Evolutionary conservation across 2,329 filamentous ascomycete genomes (phyloP), one percentile per base, ranked within the genome.

Genomic region (Seiridium cupressi): DNA sequence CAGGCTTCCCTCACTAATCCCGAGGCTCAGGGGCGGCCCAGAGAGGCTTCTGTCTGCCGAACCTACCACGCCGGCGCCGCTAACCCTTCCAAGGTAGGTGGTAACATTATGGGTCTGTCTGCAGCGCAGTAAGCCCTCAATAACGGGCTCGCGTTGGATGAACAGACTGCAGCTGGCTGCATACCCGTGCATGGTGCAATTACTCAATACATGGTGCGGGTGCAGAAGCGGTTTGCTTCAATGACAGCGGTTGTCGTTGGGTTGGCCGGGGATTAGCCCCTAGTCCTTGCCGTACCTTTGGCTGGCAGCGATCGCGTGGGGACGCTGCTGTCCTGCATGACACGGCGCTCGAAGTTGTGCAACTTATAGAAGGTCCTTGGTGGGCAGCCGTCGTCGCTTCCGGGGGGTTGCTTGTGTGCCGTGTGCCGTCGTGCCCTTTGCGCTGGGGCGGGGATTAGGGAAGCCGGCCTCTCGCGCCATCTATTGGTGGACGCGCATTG

Each of bases 61-160:
- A 11, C 59, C 59, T 57, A 58, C 47, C 48, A 36, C 11, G 36
- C n/a, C 44, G 26, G 3, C 11, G 32, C 3, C 34, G 53, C 58
- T 60, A 60, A 51, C 51, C 13, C 40, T 10, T 60, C 46, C 51
- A 42, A 42, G 53, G 58, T 48, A 56, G 58, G 44, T 56, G 51
- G 53, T 56, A 60, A 42, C 13, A 40, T 5, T 26, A 55, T 54
- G 44, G 57, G 49, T 38, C 40, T 13, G 26, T 51, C n/a, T 5
- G 49, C 49, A 35, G 9, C 31, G 46, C 46, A 7, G 46, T 48
- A 31, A 31, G 46, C 8, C 46, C 8, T 7, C 46, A 48, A 48
- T n/a, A 7, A 31, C 46, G 46, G 8, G n/a, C 46, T 48, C 46
- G 46, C 46, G 46, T 48, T 48, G 46, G n/a, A 7, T 3, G 26